A percentile compares a stretch with the other conserved stretches of the same genome.
Conservation (phyloP, 73 alveolate genomes). For the Stentor roeselii region DNA sequence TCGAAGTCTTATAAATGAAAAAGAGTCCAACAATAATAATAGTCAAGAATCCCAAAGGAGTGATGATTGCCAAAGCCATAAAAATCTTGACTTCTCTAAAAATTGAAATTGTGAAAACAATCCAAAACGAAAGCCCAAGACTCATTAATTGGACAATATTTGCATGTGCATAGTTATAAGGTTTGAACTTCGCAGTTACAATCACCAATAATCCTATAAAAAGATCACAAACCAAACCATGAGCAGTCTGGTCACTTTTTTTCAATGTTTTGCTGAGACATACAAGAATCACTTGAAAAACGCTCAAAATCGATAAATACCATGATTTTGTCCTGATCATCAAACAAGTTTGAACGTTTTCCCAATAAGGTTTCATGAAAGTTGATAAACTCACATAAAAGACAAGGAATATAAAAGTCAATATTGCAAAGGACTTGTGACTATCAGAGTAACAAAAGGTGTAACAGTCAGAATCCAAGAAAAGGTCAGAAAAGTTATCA, state of each 20-base stretch:
- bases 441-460: background rate
- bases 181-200: background rate
- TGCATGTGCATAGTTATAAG: slow-evolving; percentile 1
- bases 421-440: background rate
- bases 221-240: background rate
- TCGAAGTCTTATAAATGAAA: background rate
- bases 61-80: background rate
- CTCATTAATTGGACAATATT: background rate
- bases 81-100: background rate
- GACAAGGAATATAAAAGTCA: background rate
- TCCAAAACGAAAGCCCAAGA: background rate
- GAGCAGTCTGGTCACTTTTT: background rate
- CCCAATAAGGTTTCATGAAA: background rate
- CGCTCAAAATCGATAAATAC: background rate
- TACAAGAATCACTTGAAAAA: background rate
- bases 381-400: background rate
- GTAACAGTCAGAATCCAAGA: background rate
- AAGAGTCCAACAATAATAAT: background rate
- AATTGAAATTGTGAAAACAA: background rate
- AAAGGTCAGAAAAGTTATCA: slow-evolving; percentile 10
- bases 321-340: background rate
- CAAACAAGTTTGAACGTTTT: background rate
- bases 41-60: too few relatives aligned
- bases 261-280: background rate
- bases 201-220: background rate